Base-by-base conservation (phyloP, 768 basidiomycete species). In the Amanita thiersii region DNA sequence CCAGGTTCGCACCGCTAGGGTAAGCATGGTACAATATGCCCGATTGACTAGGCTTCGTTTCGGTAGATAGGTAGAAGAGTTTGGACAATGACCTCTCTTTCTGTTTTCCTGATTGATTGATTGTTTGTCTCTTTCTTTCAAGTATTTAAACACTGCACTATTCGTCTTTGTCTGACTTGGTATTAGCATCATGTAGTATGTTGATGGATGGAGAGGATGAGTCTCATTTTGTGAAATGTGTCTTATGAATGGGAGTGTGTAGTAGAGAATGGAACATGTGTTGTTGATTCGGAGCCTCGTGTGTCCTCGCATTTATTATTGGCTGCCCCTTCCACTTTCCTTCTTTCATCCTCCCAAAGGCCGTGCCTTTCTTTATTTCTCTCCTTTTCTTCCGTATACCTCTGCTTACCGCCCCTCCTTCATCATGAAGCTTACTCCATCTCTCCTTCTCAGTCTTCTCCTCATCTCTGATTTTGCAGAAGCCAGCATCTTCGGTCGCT, bases 1-100 rank as follows among this genome's bases (percentile, higher is more conserved):
- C 69, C 77, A 7, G 73, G 78, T 31, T 78, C 79, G 18, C 73
- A 76, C 51, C 72, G 70, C 46, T 77, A 58, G 61, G 44, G 35
- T n/a, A n/a, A n/a, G n/a, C n/a, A n/a, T n/a, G n/a, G n/a, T n/a
- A n/a, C n/a, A n/a, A n/a, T n/a, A n/a, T n/a, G n/a, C n/a, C n/a
- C n/a, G n/a, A n/a, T n/a, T n/a, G n/a, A n/a, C n/a, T n/a, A n/a
- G n/a, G n/a, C n/a, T n/a, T n/a, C n/a, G n/a, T n/a, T n/a, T n/a
- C n/a, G n/a, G n/a, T n/a, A 42, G 11, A 19, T 11, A 1, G 15
- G 10, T 41, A 23, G 19, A 36, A 17, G 5, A 12, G 25, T 19
- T 43, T 23, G 23, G 5, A 33, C 35, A 42, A 34, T 24, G 40
- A 34, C 35, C 35, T 42, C 32, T 42, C 20, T 19, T 11, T 38